Evolutionary conservation across 768 basidiomycete species (phyloP).

Genomic region (Leccinum olivaceopallidum): DNA sequence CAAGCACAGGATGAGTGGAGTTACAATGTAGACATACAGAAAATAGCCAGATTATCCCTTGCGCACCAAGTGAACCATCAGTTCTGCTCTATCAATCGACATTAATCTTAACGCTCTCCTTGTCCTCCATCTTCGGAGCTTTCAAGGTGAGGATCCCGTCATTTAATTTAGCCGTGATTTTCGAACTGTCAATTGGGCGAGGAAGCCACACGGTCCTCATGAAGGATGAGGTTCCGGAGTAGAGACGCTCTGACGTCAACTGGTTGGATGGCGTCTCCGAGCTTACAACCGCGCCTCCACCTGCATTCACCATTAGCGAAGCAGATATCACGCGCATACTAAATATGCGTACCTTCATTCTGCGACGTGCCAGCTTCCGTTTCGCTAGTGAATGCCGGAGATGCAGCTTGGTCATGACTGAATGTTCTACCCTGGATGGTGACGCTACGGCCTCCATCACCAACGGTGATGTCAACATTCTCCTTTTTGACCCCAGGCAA

Average conservation of each 20-base stretch:
- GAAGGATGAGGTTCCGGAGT: slow-evolving; percentile 55
- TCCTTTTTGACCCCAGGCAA: slow-evolving; percentile 80
- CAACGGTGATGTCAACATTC: slow-evolving; percentile 67
- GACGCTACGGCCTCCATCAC: slow-evolving; percentile 67
- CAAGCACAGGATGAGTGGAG: slow-evolving; percentile 5
- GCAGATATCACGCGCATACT: not conserved
- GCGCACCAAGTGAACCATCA: not conserved
- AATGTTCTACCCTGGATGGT: slow-evolving; percentile 68
- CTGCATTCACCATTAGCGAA: not conserved
- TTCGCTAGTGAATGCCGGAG: slow-evolving; percentile 21
- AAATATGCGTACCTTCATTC: slow-evolving; percentile 31
- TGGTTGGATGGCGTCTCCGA: slow-evolving; percentile 38
- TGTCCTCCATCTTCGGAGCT: slow-evolving; percentile 61
- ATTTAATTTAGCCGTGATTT: slow-evolving; percentile 61
- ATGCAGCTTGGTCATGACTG: slow-evolving; percentile 25
- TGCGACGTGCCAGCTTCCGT: slow-evolving; percentile 1
- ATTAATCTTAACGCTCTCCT: slow-evolving; percentile 50
- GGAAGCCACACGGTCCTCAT: slow-evolving; percentile 74
- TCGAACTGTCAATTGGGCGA: slow-evolving; percentile 54
- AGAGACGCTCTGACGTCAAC: slow-evolving; percentile 61
- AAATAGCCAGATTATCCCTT: not conserved
- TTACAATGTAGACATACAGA: slow-evolving; percentile 3
- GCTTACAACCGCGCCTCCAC: slow-evolving; percentile 18
- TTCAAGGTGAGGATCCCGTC: slow-evolving; percentile 70
- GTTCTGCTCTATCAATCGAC: slow-evolving; percentile 25